These are phyloP conservation scores for Backusella liffmaniae DNA, from an alignment of 192 early-diverging fungal species.

Conservation along the genomic window DNA sequence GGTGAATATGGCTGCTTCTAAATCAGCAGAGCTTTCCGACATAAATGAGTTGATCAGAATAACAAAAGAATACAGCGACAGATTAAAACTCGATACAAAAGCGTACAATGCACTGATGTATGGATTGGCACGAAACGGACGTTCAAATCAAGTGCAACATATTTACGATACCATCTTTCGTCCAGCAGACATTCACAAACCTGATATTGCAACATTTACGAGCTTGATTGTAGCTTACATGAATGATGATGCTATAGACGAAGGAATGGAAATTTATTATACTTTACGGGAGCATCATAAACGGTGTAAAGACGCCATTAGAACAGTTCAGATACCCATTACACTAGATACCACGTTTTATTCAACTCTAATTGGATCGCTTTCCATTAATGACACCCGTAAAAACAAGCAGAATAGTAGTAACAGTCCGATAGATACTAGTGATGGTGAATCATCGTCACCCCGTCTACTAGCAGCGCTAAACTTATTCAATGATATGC, in stretches of 20 bases:
- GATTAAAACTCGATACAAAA: conserved; percentile 2
- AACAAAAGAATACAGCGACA: background rate
- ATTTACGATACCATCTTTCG: conserved; percentile 30
- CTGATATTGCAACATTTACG: conserved; percentile 30
- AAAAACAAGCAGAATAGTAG: background rate
- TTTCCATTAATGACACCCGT: background rate
- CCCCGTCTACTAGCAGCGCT: conserved; percentile 17
- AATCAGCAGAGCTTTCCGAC: background rate
- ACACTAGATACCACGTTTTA: conserved; percentile 13
- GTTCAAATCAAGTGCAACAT: conserved; percentile 25
- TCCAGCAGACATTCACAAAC: background rate
- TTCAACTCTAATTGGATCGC: background rate
- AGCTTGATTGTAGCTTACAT: conserved; percentile 33
- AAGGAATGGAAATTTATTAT: conserved; percentile 33
- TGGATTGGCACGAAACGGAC: conserved; percentile 18
- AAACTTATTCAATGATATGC: conserved; percentile 35
- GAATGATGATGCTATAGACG: conserved; percentile 15
- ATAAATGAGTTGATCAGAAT: background rate
- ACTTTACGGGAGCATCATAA: conserved; percentile 18
- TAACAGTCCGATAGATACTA: background rate
- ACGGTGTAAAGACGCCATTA: background rate
- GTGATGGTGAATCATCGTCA: background rate
- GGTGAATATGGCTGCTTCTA: conserved; percentile 16
- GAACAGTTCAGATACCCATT: conserved; percentile 2
- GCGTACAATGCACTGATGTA: conserved; percentile 31